phyloP scores from a whole-genome alignment of 352 stramenopile genomes.

The Achlya hypogyna region DNA sequence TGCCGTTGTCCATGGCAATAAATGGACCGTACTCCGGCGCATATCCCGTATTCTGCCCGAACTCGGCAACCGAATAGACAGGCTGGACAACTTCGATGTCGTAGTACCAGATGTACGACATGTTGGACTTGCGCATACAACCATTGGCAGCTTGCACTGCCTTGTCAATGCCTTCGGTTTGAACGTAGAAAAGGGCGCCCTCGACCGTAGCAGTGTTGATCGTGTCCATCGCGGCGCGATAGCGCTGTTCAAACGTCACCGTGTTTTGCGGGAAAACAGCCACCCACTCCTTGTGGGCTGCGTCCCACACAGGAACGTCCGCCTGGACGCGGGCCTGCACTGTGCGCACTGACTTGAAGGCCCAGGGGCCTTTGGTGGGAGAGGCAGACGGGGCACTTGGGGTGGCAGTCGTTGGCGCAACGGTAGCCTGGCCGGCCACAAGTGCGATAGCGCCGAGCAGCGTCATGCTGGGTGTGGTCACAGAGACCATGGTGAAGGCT shows the following conservation, averaged over 20 bases:
- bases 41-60: constrained; percentile 34
- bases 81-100: constrained; percentile 46
- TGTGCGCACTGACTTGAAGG: too few relatives aligned
- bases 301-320: neutral
- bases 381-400: too few relatives aligned
- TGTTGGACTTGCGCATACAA: constrained; percentile 58
- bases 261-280: neutral
- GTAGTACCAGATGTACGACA: constrained; percentile 67
- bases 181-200: constrained; percentile 71
- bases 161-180: constrained; percentile 61
- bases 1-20: constrained; percentile 49
- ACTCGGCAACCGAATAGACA: constrained; percentile 33
- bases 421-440: too few relatives aligned
- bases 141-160: constrained; percentile 24
- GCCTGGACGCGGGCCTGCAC: constrained; percentile 7
- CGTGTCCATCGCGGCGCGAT: constrained; percentile 42
- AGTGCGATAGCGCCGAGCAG: too few relatives aligned
- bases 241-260: constrained; percentile 34
- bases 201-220: constrained; percentile 73
- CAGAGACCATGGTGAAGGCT: too few relatives aligned
- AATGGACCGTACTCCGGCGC: constrained; percentile 40
- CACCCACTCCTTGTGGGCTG: neutral
- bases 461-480: too few relatives aligned
- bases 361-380: too few relatives aligned
- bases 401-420: too few relatives aligned